A percentile compares a stretch with the other conserved stretches of the same genome.
Conservation (phyloP, 202 grass and related monocot genomes). For the Schoenoplectus tabernaemontani region DNA sequence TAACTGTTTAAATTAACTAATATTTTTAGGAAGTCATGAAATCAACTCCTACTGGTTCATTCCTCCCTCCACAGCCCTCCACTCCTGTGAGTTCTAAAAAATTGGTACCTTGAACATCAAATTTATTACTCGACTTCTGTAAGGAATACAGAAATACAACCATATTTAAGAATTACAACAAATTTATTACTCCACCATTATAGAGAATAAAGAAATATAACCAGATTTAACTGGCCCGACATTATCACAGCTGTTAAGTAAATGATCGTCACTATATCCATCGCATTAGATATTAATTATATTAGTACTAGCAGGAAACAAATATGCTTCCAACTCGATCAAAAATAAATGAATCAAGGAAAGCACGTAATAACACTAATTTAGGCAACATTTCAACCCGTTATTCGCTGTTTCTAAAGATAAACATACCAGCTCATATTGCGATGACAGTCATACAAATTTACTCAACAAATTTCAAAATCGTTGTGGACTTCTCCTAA, state of each 20-base stretch:
- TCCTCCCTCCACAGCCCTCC: too few relatives aligned
- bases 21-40: too few relatives aligned
- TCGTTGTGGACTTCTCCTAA: background rate
- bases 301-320: background rate
- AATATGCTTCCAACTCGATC: background rate
- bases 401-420: background rate
- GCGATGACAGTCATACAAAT: background rate
- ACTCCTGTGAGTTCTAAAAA: too few relatives aligned
- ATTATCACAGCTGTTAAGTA: background rate
- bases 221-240: background rate
- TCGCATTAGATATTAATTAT: background rate
- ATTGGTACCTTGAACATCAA: too few relatives aligned
- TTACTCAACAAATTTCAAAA: background rate
- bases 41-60: too few relatives aligned
- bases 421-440: background rate
- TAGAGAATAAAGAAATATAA: background rate
- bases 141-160: too few relatives aligned
- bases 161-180: too few relatives aligned
- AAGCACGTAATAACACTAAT: too few relatives aligned
- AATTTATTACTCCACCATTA: background rate
- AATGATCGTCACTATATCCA: background rate
- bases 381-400: background rate
- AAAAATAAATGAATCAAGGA: background rate
- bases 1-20: too few relatives aligned
- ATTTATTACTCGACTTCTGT: too few relatives aligned